phyloP scores from a whole-genome alignment of 1,284 basidiomycete species.

The Albatrellus sp. region DNA sequence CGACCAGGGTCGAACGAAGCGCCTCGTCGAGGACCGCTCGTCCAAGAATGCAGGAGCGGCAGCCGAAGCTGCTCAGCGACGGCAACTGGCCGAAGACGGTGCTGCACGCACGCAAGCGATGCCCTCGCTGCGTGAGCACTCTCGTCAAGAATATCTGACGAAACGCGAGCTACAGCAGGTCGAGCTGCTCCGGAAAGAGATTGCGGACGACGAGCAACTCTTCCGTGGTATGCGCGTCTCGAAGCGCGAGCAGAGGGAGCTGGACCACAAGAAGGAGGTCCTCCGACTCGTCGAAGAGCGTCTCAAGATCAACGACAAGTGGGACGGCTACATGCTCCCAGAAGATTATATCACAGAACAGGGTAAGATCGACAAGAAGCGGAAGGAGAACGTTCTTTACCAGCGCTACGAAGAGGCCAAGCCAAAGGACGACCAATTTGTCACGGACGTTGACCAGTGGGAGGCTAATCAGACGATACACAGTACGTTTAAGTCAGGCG shows the following conservation, averaged over 20 bases:
- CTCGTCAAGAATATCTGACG: constrained; percentile 88
- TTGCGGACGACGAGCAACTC: constrained; percentile 82
- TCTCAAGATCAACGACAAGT: constrained; percentile 86
- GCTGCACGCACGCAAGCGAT: constrained; percentile 71
- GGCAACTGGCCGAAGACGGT: constrained; percentile 77
- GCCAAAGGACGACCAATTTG: constrained; percentile 81
- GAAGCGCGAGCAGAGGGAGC: constrained; percentile 69
- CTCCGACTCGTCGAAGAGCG: constrained; percentile 89
- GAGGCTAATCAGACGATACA: constrained; percentile 87
- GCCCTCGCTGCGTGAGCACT: constrained; percentile 74
- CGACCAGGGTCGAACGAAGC: constrained; percentile 81
- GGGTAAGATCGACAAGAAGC: constrained; percentile 97
- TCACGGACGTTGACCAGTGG: constrained; percentile 95
- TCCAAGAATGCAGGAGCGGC: constrained; percentile 62
- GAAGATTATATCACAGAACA: constrained; percentile 98
- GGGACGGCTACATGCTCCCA: constrained; percentile 87
- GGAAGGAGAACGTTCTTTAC: constrained; percentile 89
- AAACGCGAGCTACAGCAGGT: constrained; percentile 96
- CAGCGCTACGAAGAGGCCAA: constrained; percentile 90
- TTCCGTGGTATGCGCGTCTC: constrained; percentile 85
- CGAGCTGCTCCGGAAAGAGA: constrained; percentile 86
- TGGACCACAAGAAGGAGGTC: constrained; percentile 89
- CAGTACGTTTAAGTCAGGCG: constrained; percentile 81
- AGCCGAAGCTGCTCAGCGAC: constrained; percentile 72
- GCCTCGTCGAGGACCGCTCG: constrained; percentile 86